Evolutionary conservation across 495 filamentous ascomycete species (phyloP), one percentile per base, ranked within the genome.

Genomic region (Cetradonia linearis): DNA sequence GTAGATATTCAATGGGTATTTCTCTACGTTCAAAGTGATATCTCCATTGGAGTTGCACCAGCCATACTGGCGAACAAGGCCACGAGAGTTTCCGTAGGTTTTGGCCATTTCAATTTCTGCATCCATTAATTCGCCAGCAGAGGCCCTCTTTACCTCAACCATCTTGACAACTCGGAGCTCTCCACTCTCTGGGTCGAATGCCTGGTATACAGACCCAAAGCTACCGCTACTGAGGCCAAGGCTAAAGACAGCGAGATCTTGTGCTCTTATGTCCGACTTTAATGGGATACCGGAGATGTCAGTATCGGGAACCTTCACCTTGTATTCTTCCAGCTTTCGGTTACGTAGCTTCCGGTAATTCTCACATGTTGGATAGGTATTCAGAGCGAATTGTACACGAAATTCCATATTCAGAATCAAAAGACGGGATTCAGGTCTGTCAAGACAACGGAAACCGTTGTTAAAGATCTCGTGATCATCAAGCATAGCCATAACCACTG

Each of bases 1-100:
- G 1, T 46, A 46, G 42, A 46, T 4, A 25, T 25, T 25, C 1
- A 23, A 0, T 11, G 42, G 42, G 20, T 46, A 46, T 0, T 23
- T 46, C n/a, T 0, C 1, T 10, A 1, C 42, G 20, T 25, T 2
- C n/a, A 46, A 13, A 11, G 0, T 0, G 3, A 14, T 0, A 1
- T 46, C 42, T 3, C 42, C 20, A 5, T 46, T 46, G 0, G 42
- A 46, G 7, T 23, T 46, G 4, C 42, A 46, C 42, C 42, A 46
- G 1, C 42, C 42, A 3, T 46, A 46, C 10, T 46, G 42, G 3
- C 20, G 42, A 23, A 46, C 42, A 11, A 46, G 42, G 9, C 42
- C 42, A 8, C 42, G 42, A 25, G 42, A 0, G 0, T 46, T 23
- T 11, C n/a, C n/a, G 9, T 46, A 46, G 8, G 0, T 0, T 4